Base-by-base conservation (phyloP, 345 rosid species). In the Dipteronia dyeriana region DNA sequence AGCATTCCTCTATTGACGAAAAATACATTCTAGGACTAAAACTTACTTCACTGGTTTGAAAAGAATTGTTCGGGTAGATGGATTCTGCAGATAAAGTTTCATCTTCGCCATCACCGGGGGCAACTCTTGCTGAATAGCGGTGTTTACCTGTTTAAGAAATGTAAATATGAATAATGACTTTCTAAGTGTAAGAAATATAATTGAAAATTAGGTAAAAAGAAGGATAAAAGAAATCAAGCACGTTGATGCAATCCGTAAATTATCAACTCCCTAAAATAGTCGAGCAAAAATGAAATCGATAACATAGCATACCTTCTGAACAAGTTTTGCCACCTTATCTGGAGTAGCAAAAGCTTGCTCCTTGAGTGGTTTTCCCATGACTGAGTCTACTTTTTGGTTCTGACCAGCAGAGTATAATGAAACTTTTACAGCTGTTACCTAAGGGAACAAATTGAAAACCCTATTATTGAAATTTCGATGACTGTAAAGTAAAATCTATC, bases 261-360 rank as follows among this genome's bases (percentile, higher is more conserved):
- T 34, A 34, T 4, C 38, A 34, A 34, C 38, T 61, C 69, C 66
- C 34, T 11, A 8, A 61, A 23, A 41, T 25, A 65, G 23, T 26
- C 7, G 3, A 64, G 65, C 14, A 62, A 78, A 66, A 14, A 64
- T 64, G 51, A 49, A 74, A 9, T 45, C 47, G 41, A 20, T 63
- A 19, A 54, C 25, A 73, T 20, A 31, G 31, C 82, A 31, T 82
- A 96, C 99, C 99, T 94, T 94, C 78, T 87, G 97, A 81, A 96
- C 92, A 82, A 96, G 89, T 82, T 94, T 98, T 20, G 95, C 97
- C 82, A 96, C 97, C 87, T 92, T 94, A 77, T 91, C 98, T 47
- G 98, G 97, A 76, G 94, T 84, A 81, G 98, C 97, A 62, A 96
- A 96, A 71, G 99, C 99, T 81, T 96, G 98, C 73, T 96, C 97